These are phyloP conservation scores for Coemansia sp. DNA, from an alignment of 192 early-diverging fungal genomes.

Conservation along the genomic window DNA sequence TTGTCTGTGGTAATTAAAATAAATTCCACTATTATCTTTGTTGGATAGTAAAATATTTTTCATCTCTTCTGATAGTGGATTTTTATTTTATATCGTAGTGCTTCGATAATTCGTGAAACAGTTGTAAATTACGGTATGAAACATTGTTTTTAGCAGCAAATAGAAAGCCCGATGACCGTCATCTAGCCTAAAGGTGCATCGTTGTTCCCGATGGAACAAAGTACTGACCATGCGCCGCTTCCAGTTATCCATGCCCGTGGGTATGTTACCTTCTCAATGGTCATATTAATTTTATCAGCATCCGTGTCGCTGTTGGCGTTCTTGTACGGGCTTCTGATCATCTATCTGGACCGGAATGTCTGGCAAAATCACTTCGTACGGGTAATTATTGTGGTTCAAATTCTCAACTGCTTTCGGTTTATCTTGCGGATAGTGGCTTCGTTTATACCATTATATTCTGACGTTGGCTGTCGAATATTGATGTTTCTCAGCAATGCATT, in stretches of 20 bases:
- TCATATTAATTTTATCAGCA: conserved; percentile 13
- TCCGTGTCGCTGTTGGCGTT: conserved; percentile 26
- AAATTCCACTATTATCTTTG: no score
- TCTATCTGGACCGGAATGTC: conserved; percentile 6
- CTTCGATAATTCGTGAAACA: no score
- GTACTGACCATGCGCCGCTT: conserved; percentile 3
- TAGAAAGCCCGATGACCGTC: not conserved
- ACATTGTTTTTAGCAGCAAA: not conserved
- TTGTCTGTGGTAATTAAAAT: no score
- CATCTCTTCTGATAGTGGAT: no score
- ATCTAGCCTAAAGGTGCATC: not conserved
- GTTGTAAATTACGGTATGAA: no score
- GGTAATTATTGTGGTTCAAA: conserved; percentile 27
- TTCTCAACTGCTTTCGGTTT: conserved; percentile 29
- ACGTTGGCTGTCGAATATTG: conserved; percentile 27
- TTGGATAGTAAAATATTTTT: no score
- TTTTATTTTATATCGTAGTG: no score
- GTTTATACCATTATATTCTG: not conserved
- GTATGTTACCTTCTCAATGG: conserved; percentile 15
- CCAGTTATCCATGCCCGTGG: not conserved
- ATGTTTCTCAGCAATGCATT: conserved; percentile 26
- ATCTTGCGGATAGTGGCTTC: conserved; percentile 18
- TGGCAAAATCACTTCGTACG: conserved; percentile 34
- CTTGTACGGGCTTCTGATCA: conserved; percentile 19
- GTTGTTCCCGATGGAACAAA: not conserved